Percentiles rank a stretch among this genome's conserved stretches.
phyloP scores from a whole-genome alignment of 768 basidiomycete species.

The Fomitopsis pulvina region DNA sequence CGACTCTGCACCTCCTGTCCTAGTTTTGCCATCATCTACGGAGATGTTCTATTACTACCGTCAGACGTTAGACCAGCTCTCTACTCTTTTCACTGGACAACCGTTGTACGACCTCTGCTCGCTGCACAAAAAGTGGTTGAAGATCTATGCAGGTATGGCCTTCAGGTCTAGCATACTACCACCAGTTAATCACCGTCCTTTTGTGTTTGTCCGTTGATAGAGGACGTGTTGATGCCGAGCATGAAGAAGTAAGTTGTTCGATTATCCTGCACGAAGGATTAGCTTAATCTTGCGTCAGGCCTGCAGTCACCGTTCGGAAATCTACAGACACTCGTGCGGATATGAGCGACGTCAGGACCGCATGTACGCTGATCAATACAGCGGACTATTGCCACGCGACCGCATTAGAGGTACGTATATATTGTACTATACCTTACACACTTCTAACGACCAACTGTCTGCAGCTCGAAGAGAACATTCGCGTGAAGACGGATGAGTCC shows the following conservation, averaged over 20 bases:
- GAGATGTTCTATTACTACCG: slow-evolving; percentile 97
- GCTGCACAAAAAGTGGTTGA: slow-evolving; percentile 90
- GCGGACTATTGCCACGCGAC: slow-evolving; percentile 96
- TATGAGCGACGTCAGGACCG: slow-evolving; percentile 64
- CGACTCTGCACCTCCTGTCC: slow-evolving; percentile 42
- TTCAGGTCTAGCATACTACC: slow-evolving; percentile 3
- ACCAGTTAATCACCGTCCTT: not conserved
- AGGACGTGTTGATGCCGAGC: slow-evolving; percentile 76
- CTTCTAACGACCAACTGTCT: not conserved
- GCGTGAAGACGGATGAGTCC: slow-evolving; percentile 69
- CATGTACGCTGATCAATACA: slow-evolving; percentile 90
- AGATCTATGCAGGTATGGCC: slow-evolving; percentile 78
- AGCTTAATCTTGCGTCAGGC: slow-evolving; percentile 25
- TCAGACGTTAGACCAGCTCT: slow-evolving; percentile 91
- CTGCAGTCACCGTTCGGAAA: slow-evolving; percentile 40
- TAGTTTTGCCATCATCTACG: slow-evolving; percentile 87
- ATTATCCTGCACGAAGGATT: not conserved
- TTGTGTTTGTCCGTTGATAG: slow-evolving; percentile 33
- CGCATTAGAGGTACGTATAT: slow-evolving; percentile 61
- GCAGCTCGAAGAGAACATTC: slow-evolving; percentile 90
- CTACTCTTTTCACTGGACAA: slow-evolving; percentile 80
- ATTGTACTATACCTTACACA: not conserved
- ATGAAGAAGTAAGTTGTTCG: slow-evolving; percentile 55
- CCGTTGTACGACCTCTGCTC: slow-evolving; percentile 75
- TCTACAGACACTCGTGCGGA: slow-evolving; percentile 83